phyloP scores from a whole-genome alignment of 305 asterid species.

The Fraxinus velutina region DNA sequence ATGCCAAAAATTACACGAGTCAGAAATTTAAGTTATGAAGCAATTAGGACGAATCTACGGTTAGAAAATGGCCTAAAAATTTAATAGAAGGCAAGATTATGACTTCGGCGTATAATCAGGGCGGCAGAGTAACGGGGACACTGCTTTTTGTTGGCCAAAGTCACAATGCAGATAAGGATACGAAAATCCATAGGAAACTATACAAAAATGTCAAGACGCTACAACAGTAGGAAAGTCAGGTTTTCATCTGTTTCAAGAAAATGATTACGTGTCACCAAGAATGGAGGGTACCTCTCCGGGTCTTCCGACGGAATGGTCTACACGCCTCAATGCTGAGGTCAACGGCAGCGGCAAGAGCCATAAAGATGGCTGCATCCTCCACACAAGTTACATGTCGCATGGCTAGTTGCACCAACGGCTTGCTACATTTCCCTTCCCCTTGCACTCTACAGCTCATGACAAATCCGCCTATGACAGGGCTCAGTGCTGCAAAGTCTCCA shows the following conservation, averaged over 20 bases:
- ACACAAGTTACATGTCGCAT: slow-evolving; percentile 79
- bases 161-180: neutral
- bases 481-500: slow-evolving; percentile 62
- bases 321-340: slow-evolving; percentile 91
- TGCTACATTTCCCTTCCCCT: slow-evolving; percentile 77
- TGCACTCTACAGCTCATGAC: slow-evolving; percentile 86
- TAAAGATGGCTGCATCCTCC: slow-evolving; percentile 90
- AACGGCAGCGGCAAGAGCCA: slow-evolving; percentile 92
- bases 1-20: neutral
- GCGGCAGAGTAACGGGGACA: neutral
- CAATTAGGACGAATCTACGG: neutral
- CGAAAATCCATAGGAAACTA: neutral
- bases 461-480: slow-evolving; percentile 65
- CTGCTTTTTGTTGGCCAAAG: neutral
- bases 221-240: neutral
- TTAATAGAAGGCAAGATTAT: neutral
- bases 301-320: slow-evolving; percentile 68
- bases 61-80: neutral
- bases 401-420: slow-evolving; percentile 78
- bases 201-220: neutral
- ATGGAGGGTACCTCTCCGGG: slow-evolving; percentile 52
- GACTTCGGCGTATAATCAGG: neutral
- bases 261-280: slow-evolving; percentile 45
- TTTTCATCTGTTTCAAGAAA: neutral
- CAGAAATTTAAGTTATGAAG: neutral